A percentile compares a stretch with the other conserved stretches of the same genome.
Evolutionary conservation across 2,329 filamentous ascomycete genomes (phyloP).

Genomic region (Camillea tinctor): DNA sequence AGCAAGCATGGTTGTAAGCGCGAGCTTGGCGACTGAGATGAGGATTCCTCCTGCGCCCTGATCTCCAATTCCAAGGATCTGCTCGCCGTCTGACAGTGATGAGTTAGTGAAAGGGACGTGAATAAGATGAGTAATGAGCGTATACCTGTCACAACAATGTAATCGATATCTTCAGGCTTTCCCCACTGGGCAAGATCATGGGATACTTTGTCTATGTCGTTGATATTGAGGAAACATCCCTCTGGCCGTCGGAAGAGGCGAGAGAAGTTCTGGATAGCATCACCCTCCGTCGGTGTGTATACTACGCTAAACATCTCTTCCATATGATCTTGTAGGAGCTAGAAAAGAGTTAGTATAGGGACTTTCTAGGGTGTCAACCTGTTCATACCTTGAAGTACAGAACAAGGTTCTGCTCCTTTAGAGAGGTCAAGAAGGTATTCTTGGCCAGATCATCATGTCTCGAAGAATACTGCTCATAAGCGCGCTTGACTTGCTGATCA

Average conservation of each 20-base stretch:
- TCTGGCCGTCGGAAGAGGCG: slow-evolving; percentile 74
- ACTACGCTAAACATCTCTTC: slow-evolving; percentile 90
- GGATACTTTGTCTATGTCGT: slow-evolving; percentile 64
- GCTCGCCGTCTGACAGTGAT: slow-evolving; percentile 49
- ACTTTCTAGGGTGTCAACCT: too few relatives aligned
- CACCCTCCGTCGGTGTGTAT: slow-evolving; percentile 87
- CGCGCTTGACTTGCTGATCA: slow-evolving; percentile 72
- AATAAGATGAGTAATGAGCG: background rate
- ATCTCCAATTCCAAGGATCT: slow-evolving; percentile 86
- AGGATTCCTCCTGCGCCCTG: slow-evolving; percentile 83
- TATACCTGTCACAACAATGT: slow-evolving; percentile 81
- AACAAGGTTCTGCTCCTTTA: slow-evolving; percentile 75
- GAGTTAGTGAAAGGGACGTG: slow-evolving; percentile 7
- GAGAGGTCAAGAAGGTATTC: slow-evolving; percentile 1
- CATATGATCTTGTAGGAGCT: slow-evolving; percentile 74
- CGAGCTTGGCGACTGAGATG: slow-evolving; percentile 81
- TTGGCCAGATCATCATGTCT: slow-evolving; percentile 68
- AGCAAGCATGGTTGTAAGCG: slow-evolving; percentile 80
- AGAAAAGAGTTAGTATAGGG: slow-evolving; percentile 5
- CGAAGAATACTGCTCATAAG: slow-evolving; percentile 75
- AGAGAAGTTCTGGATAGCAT: slow-evolving; percentile 84
- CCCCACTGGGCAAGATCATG: slow-evolving; percentile 68
- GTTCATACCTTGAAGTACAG: too few relatives aligned
- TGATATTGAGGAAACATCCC: slow-evolving; percentile 77
- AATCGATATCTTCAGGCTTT: slow-evolving; percentile 71